Conservation (phyloP, 169 alveolate genomes). For the Plasmodium billcollinsi region DNA sequence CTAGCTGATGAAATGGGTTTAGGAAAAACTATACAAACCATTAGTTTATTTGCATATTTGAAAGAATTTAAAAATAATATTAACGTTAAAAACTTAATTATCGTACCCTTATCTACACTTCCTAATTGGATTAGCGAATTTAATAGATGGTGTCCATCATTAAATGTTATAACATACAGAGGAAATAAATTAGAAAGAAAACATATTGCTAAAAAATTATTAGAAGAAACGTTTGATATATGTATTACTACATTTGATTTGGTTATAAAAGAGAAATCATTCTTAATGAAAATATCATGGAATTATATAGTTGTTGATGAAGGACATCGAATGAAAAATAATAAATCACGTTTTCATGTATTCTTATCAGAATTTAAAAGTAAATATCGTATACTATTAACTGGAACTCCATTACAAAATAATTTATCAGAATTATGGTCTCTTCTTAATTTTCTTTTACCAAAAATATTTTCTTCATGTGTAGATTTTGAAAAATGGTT, state of each 20-base stretch:
- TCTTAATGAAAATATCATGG: conserved; percentile 90
- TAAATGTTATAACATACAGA: conserved; percentile 95
- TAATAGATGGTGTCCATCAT: conserved; percentile 95
- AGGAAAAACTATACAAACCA: conserved; percentile 97
- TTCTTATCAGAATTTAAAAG: conserved; percentile 90
- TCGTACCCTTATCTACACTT: conserved; percentile 97
- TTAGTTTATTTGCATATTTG: conserved; percentile 94
- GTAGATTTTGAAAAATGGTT: conserved; percentile 98
- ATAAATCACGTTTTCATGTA: conserved; percentile 94
- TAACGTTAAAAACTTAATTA: conserved; percentile 88
- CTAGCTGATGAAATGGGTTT: conserved; percentile 99
- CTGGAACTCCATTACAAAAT: conserved; percentile 99
- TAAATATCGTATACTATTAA: conserved; percentile 95
- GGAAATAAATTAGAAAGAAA: conserved; percentile 95
- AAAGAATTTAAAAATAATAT: conserved; percentile 88
- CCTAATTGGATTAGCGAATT: conserved; percentile 98
- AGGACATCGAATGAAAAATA: conserved; percentile 99
- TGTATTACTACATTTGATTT: conserved; percentile 81
- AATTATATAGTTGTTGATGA: conserved; percentile 98
- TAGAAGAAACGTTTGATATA: conserved; percentile 73
- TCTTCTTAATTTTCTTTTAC: conserved; percentile 97
- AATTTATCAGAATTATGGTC: conserved; percentile 99
- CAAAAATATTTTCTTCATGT: conserved; percentile 96
- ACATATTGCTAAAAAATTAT: conserved; percentile 35
- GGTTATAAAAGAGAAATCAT: conserved; percentile 66